These are phyloP conservation scores for Phytophthora pini DNA, from an alignment of 352 stramenopile species.

Conservation along the genomic window DNA sequence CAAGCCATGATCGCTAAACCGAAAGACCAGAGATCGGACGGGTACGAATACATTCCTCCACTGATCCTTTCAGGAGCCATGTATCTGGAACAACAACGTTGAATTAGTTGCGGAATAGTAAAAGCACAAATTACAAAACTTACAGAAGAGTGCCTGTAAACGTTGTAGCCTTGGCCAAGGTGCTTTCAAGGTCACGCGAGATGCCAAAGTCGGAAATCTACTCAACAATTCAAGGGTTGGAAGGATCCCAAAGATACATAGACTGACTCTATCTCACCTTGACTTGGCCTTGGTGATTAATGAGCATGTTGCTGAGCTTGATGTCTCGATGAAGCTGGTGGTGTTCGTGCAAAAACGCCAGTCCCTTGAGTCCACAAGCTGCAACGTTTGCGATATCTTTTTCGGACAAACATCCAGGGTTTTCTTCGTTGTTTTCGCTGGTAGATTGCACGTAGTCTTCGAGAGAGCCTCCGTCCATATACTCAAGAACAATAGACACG, in stretches of 20 bases:
- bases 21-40: conserved; percentile 88
- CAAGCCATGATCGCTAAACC: conserved; percentile 84
- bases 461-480: conserved; percentile 93
- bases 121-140: conserved; percentile 6
- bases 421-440: conserved; percentile 9
- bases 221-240: background rate
- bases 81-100: conserved; percentile 53
- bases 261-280: conserved; percentile 46
- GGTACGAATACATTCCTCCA: conserved; percentile 90
- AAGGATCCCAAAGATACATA: background rate
- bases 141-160: conserved; percentile 93
- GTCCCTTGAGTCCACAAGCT: conserved; percentile 75
- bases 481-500: conserved; percentile 95
- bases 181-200: conserved; percentile 81
- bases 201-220: conserved; percentile 90
- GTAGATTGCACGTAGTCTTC: conserved; percentile 73
- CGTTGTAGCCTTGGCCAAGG: conserved; percentile 86
- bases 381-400: conserved; percentile 83
- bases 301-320: conserved; percentile 95
- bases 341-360: conserved; percentile 90
- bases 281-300: conserved; percentile 83
- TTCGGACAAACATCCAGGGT: conserved; percentile 57
- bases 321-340: conserved; percentile 95
- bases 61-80: conserved; percentile 95
- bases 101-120: background rate